phyloP scores from a whole-genome alignment of 768 basidiomycete species.

The Pisolithus marmoratus region DNA sequence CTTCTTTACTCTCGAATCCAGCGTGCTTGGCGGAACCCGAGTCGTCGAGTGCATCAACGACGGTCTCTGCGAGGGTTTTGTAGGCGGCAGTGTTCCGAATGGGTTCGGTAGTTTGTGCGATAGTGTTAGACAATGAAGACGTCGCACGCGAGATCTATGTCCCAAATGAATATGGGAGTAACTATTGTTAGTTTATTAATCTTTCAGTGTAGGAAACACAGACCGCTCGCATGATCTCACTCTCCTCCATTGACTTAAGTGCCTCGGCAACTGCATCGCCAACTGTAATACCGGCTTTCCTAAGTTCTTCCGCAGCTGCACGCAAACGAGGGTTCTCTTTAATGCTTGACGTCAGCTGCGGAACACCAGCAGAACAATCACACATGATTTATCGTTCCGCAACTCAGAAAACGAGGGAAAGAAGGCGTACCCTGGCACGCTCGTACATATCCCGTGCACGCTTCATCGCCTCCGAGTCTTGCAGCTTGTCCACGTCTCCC shows the following conservation, averaged over 20 bases:
- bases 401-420: not conserved
- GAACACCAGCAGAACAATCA: constrained; percentile 5
- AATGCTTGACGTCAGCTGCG: constrained; percentile 84
- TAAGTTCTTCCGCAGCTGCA: constrained; percentile 90
- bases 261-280: constrained; percentile 93
- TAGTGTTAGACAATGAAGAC: constrained; percentile 77
- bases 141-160: constrained; percentile 78
- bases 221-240: constrained; percentile 83
- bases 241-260: constrained; percentile 90
- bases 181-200: not conserved
- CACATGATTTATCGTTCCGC: not conserved
- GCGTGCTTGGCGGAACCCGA: constrained; percentile 90
- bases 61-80: constrained; percentile 81
- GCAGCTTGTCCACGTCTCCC: constrained; percentile 95
- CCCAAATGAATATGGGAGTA: not conserved
- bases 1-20: constrained; percentile 94
- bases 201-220: constrained; percentile 22
- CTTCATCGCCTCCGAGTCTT: constrained; percentile 96
- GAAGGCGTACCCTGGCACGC: constrained; percentile 72
- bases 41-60: constrained; percentile 92
- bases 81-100: constrained; percentile 95
- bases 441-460: constrained; percentile 89
- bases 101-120: constrained; percentile 90
- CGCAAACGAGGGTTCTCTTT: constrained; percentile 92
- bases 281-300: constrained; percentile 83